phyloP scores from a whole-genome alignment of 2,329 filamentous ascomycete genomes.

The Fusarium papillatum region DNA sequence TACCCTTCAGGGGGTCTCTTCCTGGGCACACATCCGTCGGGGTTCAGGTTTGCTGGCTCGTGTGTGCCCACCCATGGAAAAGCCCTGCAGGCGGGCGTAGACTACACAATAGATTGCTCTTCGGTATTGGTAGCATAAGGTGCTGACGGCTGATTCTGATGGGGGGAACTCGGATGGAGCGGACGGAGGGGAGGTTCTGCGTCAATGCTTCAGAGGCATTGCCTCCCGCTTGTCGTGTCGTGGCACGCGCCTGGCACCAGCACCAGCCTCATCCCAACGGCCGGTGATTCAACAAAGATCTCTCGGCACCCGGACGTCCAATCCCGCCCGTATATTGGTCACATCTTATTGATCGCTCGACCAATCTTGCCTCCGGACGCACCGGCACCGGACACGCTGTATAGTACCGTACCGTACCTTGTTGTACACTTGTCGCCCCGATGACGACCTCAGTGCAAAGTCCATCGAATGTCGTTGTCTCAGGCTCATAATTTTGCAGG shows the following conservation, averaged over 20 bases:
- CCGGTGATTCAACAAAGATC: slow-evolving; percentile 36
- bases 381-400: slow-evolving; percentile 17
- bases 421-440: neutral
- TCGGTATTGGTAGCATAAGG: slow-evolving; percentile 22
- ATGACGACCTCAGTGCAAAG: slow-evolving; percentile 25
- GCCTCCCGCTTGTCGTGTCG: neutral
- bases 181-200: neutral
- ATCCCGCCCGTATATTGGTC: slow-evolving; percentile 1
- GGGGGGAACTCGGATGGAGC: slow-evolving; percentile 6
- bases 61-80: neutral
- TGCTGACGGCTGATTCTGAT: slow-evolving; percentile 27
- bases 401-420: neutral
- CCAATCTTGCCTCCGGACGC: slow-evolving; percentile 14
- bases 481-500: slow-evolving; percentile 28
- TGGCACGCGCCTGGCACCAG: slow-evolving; percentile 6
- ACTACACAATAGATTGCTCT: neutral
- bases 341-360: neutral
- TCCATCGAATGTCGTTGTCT: slow-evolving; percentile 4
- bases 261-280: slow-evolving; percentile 23
- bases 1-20: neutral
- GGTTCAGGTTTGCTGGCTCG: neutral
- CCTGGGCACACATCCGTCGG: neutral
- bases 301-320: neutral
- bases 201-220: slow-evolving; percentile 2
- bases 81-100: neutral